Conservation (phyloP, 129 eudicot genomes). For the Escallonia herrerae region DNA sequence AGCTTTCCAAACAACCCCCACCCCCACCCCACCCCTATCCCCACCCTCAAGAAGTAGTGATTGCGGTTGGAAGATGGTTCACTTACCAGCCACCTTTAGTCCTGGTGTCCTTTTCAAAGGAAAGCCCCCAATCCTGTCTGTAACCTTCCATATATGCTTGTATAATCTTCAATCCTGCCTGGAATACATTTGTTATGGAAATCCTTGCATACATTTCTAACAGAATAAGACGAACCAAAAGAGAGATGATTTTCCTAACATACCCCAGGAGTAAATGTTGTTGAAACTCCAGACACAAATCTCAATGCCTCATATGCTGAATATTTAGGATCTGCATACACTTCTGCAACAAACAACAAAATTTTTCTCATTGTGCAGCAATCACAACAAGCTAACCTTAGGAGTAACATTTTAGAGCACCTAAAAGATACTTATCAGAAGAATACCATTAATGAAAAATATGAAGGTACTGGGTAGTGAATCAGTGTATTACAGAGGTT, state of each 20-base stretch:
- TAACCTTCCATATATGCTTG: conserved; percentile 85
- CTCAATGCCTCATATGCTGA: conserved; percentile 73
- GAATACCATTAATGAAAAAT: too few species aligned
- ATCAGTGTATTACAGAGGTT: too few species aligned
- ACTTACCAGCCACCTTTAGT: conserved; percentile 91
- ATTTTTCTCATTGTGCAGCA: not conserved
- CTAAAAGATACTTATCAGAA: too few species aligned
- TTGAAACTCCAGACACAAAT: conserved; percentile 79
- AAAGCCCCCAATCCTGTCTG: conserved; percentile 90
- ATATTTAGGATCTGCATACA: conserved; percentile 87
- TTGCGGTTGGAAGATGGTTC: not conserved
- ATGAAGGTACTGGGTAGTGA: too few species aligned
- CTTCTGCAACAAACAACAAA: conserved; percentile 51
- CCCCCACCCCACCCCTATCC: too few species aligned
- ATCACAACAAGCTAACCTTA: not conserved
- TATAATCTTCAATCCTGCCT: conserved; percentile 91
- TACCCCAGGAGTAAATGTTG: conserved; percentile 93
- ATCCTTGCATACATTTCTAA: too few species aligned
- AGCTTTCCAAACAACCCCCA: too few species aligned
- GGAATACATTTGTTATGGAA: conserved; percentile 1
- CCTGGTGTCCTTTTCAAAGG: conserved; percentile 89
- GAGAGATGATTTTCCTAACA: conserved; percentile 1
- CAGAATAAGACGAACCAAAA: not conserved
- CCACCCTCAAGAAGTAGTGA: not conserved
- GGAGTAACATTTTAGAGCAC: not conserved